phyloP scores from a whole-genome alignment of 1,139 yeast genomes.

The Nakaseomyces uthaithaninus region DNA sequence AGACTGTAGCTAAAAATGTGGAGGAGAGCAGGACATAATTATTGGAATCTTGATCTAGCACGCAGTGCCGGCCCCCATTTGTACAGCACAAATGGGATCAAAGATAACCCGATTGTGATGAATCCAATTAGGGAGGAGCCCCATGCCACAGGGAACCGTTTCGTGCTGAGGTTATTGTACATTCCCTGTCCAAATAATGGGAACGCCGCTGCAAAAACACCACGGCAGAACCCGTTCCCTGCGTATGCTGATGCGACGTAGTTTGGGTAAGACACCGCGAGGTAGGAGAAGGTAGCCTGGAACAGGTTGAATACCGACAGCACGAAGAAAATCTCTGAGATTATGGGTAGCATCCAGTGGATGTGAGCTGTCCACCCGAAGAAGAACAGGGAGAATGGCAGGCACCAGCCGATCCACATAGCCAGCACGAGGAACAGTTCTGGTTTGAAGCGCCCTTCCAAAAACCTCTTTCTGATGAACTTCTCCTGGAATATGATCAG shows the following conservation, averaged over 20 bases:
- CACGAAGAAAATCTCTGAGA: constrained; percentile 39
- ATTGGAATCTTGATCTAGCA: constrained; percentile 10
- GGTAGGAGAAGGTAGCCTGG: constrained; percentile 34
- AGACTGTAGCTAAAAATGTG: no score
- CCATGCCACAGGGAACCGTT: constrained; percentile 49
- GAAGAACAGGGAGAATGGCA: constrained; percentile 18
- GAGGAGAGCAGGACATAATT: no score
- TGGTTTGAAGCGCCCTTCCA: constrained; percentile 15
- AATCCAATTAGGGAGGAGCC: constrained; percentile 45
- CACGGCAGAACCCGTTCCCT: constrained; percentile 45
- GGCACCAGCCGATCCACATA: constrained; percentile 15
- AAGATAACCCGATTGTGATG: constrained; percentile 37
- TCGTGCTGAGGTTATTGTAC: constrained; percentile 40
- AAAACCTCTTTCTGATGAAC: constrained; percentile 13
- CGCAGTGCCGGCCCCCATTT: constrained; percentile 44
- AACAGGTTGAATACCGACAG: constrained; percentile 37
- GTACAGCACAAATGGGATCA: constrained; percentile 42
- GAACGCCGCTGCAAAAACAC: constrained; percentile 42
- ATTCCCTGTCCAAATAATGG: constrained; percentile 52
- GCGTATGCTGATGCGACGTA: constrained; percentile 54
- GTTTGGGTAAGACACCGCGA: constrained; percentile 33
- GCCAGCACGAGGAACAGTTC: constrained; percentile 16
- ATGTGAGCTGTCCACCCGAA: constrained; percentile 41
- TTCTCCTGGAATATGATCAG: constrained; percentile 13
- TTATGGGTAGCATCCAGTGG: constrained; percentile 41